Conservation (phyloP, 1,284 basidiomycete genomes). For the Ustilago cynodontis region DNA sequence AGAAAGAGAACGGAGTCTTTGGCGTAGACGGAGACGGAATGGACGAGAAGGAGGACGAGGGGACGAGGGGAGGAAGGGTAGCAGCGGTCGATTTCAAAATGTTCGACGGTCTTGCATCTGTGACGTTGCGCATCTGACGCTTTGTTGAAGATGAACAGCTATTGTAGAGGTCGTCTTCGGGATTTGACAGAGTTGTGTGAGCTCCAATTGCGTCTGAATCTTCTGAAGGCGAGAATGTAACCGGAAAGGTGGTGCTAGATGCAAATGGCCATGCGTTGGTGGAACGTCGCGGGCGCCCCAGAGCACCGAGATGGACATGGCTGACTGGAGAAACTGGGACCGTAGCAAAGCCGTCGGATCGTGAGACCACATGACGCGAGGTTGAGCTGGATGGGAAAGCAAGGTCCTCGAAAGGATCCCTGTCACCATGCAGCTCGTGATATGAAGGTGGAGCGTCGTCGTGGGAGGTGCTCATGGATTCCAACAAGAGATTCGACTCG, state of each 20-base stretch:
- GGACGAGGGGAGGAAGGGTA: conserved; percentile 10
- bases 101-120: background rate
- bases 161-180: conserved; percentile 23
- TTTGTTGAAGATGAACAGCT: conserved; percentile 4
- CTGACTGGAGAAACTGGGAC: conserved; percentile 23
- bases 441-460: conserved; percentile 38
- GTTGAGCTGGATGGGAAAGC: background rate
- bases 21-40: conserved; percentile 19
- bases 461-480: conserved; percentile 9
- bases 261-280: conserved; percentile 12
- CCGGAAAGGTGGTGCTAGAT: conserved; percentile 2
- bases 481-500: conserved; percentile 31
- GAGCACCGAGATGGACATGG: background rate
- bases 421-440: conserved; percentile 35
- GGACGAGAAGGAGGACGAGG: conserved; percentile 23
- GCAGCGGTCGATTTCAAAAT: conserved; percentile 7
- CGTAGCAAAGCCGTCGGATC: conserved; percentile 20
- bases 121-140: background rate
- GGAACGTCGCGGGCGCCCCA: conserved; percentile 14
- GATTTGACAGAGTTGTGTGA: background rate
- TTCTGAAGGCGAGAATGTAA: conserved; percentile 12
- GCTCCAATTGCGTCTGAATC: background rate
- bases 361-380: conserved; percentile 11
- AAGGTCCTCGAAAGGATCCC: conserved; percentile 23
- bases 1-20: conserved; percentile 18